These are phyloP conservation scores for Aspergillus felis DNA, from an alignment of 2,329 filamentous ascomycete genomes.

Conservation along the genomic window DNA sequence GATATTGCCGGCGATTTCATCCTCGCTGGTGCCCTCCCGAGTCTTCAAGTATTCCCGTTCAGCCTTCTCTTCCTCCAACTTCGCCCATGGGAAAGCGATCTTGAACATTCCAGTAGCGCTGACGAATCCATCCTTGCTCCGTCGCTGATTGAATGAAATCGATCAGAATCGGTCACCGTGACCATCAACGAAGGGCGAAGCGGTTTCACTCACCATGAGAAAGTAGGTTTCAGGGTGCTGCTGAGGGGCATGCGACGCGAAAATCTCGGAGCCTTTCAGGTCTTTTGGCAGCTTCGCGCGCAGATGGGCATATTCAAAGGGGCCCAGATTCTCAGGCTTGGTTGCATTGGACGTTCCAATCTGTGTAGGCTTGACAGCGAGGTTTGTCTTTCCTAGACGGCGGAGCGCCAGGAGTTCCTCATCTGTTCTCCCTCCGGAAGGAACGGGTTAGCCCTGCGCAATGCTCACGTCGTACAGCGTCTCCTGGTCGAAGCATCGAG, in stretches of 20 bases:
- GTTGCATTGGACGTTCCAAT: constrained; percentile 67
- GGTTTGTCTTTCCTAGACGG: constrained; percentile 86
- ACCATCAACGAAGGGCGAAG: neutral
- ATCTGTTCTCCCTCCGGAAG: constrained; percentile 45
- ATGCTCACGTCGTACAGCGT: neutral
- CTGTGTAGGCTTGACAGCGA: constrained; percentile 75
- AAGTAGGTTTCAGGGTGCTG: constrained; percentile 85
- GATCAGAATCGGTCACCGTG: neutral
- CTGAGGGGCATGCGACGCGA: constrained; percentile 64
- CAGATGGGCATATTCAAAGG: constrained; percentile 94
- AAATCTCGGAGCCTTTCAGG: constrained; percentile 82
- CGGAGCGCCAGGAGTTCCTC: constrained; percentile 74
- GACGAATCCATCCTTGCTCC: constrained; percentile 62
- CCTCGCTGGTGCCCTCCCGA: constrained; percentile 72
- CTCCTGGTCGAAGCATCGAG: constrained; percentile 6
- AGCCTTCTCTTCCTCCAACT: constrained; percentile 53
- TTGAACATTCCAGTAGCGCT: constrained; percentile 69
- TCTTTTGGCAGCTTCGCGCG: constrained; percentile 89
- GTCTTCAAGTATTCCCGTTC: constrained; percentile 76
- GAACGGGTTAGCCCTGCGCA: constrained; percentile 15
- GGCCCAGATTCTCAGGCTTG: constrained; percentile 69
- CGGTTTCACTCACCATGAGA: constrained; percentile 64
- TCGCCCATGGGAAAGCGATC: constrained; percentile 63
- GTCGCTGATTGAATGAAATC: constrained; percentile 43
- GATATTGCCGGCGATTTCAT: constrained; percentile 94